Percentiles rank a stretch among this genome's conserved stretches.
Conservation (phyloP, 208 protist species). For the Leptomonas seymouri region DNA sequence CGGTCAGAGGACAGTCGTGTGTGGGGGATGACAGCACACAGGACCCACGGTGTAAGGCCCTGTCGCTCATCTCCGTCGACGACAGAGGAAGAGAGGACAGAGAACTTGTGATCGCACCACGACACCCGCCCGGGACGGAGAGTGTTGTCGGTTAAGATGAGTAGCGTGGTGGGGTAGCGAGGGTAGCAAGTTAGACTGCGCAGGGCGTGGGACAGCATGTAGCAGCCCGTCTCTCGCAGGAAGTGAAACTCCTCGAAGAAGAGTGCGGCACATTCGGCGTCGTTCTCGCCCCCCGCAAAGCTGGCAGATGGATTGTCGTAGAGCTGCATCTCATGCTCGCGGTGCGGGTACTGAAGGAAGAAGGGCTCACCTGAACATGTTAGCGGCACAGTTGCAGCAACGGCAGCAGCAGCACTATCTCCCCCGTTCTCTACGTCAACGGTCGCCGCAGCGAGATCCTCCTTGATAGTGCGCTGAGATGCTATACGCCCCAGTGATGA, state of each 20-base stretch:
- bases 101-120: conserved; percentile 64
- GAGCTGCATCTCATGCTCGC: conserved; percentile 22
- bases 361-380: conserved; percentile 26
- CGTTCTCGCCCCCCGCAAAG: conserved; percentile 3
- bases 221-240: conserved; percentile 40
- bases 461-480: background rate
- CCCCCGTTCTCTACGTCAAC: background rate
- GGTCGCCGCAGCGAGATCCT: background rate
- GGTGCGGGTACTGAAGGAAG: conserved; percentile 28
- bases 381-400: background rate
- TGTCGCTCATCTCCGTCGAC: conserved; percentile 38
- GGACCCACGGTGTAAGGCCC: conserved; percentile 68
- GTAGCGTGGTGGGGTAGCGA: conserved; percentile 45
- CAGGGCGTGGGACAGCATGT: conserved; percentile 46
- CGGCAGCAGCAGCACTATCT: background rate
- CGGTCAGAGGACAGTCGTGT: conserved; percentile 41
- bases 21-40: conserved; percentile 69
- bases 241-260: conserved; percentile 41
- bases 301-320: conserved; percentile 30
- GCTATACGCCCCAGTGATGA: background rate
- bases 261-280: background rate
- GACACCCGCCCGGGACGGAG: conserved; percentile 49
- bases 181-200: conserved; percentile 32
- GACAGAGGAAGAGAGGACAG: conserved; percentile 23
- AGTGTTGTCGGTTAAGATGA: conserved; percentile 73